Evolutionary conservation across 2,329 filamentous ascomycete species (phyloP).

Genomic region (Cordyceps farinosa): DNA sequence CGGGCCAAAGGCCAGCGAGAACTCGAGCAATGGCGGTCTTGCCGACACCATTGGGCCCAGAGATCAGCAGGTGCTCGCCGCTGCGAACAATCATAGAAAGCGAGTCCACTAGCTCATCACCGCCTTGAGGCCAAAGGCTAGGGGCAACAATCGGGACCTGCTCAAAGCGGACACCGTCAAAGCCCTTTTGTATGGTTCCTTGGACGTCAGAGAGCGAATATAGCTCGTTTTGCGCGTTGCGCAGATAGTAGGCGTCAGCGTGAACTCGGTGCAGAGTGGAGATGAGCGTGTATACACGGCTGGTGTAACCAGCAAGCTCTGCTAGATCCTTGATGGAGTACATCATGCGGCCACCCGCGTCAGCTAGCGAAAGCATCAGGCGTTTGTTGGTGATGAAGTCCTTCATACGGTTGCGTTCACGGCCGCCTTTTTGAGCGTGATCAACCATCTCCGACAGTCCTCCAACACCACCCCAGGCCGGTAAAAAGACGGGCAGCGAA

Average conservation of each 20-base stretch:
- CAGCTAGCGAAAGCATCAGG: slow-evolving; percentile 93
- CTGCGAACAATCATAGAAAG: slow-evolving; percentile 85
- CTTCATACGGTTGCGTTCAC: slow-evolving; percentile 87
- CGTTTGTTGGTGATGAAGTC: slow-evolving; percentile 99
- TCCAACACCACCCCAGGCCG: slow-evolving; percentile 85
- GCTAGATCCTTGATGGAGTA: slow-evolving; percentile 98
- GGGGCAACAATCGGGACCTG: slow-evolving; percentile 92
- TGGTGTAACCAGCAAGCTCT: slow-evolving; percentile 93
- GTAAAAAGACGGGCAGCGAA: slow-evolving; percentile 88
- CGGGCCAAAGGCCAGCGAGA: slow-evolving; percentile 90
- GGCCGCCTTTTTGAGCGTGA: slow-evolving; percentile 47
- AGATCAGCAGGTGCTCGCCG: slow-evolving; percentile 92
- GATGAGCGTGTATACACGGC: slow-evolving; percentile 91
- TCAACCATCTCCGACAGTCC: slow-evolving; percentile 65
- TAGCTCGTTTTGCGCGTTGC: slow-evolving; percentile 66
- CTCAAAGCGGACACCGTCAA: slow-evolving; percentile 89
- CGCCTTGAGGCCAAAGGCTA: slow-evolving; percentile 79
- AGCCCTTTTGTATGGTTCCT: slow-evolving; percentile 90
- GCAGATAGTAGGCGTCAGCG: slow-evolving; percentile 78
- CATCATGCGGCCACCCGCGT: slow-evolving; percentile 98
- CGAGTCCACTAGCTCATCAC: slow-evolving; percentile 85
- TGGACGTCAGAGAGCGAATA: slow-evolving; percentile 90
- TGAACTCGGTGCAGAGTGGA: slow-evolving; percentile 92
- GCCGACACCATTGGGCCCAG: slow-evolving; percentile 89
- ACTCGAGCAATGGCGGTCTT: slow-evolving; percentile 87